Evolutionary conservation across 768 basidiomycete species (phyloP), one percentile per base, ranked within the genome.

Genomic region (Lentinula aciculospora): DNA sequence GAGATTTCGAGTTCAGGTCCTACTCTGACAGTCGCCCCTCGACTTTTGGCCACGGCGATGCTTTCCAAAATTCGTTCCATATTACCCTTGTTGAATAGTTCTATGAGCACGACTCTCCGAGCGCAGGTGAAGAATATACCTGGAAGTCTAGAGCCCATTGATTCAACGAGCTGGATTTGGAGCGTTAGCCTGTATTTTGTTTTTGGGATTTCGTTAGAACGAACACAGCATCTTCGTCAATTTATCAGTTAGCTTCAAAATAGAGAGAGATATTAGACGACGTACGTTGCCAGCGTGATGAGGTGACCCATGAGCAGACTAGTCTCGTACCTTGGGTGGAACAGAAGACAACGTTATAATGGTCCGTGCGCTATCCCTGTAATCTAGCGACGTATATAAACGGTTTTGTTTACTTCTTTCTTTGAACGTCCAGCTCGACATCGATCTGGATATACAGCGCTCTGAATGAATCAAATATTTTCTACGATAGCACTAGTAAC

Each of bases 61-160:
- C 93, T 96, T 46, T 81, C 78, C 39, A 98, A 70, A 58, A 98
- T 98, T 21, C 97, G 85, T 62, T 94, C 89, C 65, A 89, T 83
- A 68, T 98, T 99, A 27, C 97, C 97, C 92, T 97, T 56, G 15
- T 29, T 29, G 4, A 6, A 39, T 17, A 29, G 15, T 63, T 53
- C 44, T 23, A 58, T 46, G 10, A 25, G 10, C n/a, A 21, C 31
- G 29, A 21, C 45, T 10, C 15, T 40, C 46, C 46, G 8, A 27
- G n/a, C 27, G 40, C 45, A 8, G 2, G 40, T 28, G 13, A 10
- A 19, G 28, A 13, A 61, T 75, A 60, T 65, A 89, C 94, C 68
- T 95, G 85, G 61, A 98, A 98, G 69, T 98, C 96, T 37, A 98
- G 74, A 6, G 97, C 91, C 94, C 96, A 98, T 72, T 99, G 96